Conservation (phyloP, 805 yeast species). For the Lachancea cidri region DNA sequence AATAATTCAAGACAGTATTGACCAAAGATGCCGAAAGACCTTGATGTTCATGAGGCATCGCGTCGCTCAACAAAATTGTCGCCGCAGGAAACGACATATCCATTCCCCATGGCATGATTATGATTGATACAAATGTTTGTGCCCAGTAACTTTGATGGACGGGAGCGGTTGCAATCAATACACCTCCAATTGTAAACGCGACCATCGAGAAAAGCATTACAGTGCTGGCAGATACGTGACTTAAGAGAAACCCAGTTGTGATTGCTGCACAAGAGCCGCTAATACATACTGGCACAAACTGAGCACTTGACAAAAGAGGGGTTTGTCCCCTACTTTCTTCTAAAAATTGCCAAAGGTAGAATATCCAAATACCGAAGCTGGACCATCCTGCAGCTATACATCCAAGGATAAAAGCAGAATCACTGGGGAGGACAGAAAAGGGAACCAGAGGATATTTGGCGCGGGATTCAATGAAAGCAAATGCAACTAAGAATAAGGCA, state of each 20-base stretch:
- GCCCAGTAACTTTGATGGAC: slow-evolving; percentile 51
- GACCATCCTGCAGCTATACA: slow-evolving; percentile 59
- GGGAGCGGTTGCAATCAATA: slow-evolving; percentile 48
- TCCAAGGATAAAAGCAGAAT: slow-evolving; percentile 42
- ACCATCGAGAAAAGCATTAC: slow-evolving; percentile 43
- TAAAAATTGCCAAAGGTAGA: slow-evolving; percentile 45
- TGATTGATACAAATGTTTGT: slow-evolving; percentile 45
- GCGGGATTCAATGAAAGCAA: slow-evolving; percentile 41
- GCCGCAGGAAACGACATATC: slow-evolving; percentile 67
- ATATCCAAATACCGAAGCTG: slow-evolving; percentile 61
- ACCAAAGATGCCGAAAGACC: slow-evolving; percentile 66
- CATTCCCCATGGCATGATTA: slow-evolving; percentile 59
- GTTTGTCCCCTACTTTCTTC: slow-evolving; percentile 40
- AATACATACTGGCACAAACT: slow-evolving; percentile 38
- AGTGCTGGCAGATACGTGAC: slow-evolving; percentile 38
- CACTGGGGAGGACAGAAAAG: slow-evolving; percentile 35
- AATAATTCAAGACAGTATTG: slow-evolving; percentile 57
- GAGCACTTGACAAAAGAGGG: slow-evolving; percentile 40
- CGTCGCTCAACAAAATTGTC: slow-evolving; percentile 48
- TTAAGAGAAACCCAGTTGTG: slow-evolving; percentile 40
- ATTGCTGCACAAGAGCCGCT: slow-evolving; percentile 50
- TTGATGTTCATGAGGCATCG: slow-evolving; percentile 51
- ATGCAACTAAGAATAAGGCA: slow-evolving; percentile 33
- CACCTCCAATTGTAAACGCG: slow-evolving; percentile 44
- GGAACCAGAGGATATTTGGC: slow-evolving; percentile 49